Evolutionary conservation across 2,329 filamentous ascomycete genomes (phyloP).

Genomic region (Penicillium polonicum): DNA sequence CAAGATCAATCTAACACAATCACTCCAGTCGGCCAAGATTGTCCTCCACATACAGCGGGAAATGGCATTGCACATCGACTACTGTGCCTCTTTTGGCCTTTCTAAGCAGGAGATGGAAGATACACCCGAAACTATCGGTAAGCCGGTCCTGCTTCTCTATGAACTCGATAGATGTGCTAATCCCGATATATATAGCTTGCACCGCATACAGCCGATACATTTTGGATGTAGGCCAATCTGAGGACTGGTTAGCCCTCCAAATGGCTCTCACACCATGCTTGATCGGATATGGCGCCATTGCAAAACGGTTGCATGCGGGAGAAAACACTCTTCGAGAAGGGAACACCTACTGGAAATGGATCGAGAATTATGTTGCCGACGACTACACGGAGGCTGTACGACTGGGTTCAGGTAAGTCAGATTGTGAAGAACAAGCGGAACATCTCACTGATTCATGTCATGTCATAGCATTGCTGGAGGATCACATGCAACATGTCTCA

Average conservation of each 20-base stretch:
- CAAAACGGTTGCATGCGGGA: slow-evolving; percentile 65
- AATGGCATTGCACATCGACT: slow-evolving; percentile 75
- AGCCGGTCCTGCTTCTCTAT: neutral
- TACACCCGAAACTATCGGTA: slow-evolving; percentile 72
- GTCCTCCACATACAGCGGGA: slow-evolving; percentile 76
- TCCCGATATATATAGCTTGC: slow-evolving; percentile 53
- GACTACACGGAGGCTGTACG: slow-evolving; percentile 74
- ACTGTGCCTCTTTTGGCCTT: slow-evolving; percentile 79
- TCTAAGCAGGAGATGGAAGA: slow-evolving; percentile 69
- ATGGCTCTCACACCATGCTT: slow-evolving; percentile 82
- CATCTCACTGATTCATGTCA: slow-evolving; percentile 9
- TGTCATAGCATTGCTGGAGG: slow-evolving; percentile 67
- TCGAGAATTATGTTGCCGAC: slow-evolving; percentile 80
- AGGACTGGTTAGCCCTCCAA: slow-evolving; percentile 85
- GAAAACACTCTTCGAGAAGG: slow-evolving; percentile 59
- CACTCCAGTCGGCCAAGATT: slow-evolving; percentile 62
- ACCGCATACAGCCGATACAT: slow-evolving; percentile 83
- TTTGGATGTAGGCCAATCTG: slow-evolving; percentile 80
- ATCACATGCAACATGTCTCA: slow-evolving; percentile 70
- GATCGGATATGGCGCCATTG: slow-evolving; percentile 83
- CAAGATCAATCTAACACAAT: neutral
- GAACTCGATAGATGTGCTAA: neutral
- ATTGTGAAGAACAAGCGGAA: neutral
- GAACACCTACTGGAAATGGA: slow-evolving; percentile 86
- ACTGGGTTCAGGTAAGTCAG: slow-evolving; percentile 63